These are phyloP conservation scores for Spathaspora hagerdaliae DNA, from an alignment of 805 yeast genomes.

Conservation along the genomic window DNA sequence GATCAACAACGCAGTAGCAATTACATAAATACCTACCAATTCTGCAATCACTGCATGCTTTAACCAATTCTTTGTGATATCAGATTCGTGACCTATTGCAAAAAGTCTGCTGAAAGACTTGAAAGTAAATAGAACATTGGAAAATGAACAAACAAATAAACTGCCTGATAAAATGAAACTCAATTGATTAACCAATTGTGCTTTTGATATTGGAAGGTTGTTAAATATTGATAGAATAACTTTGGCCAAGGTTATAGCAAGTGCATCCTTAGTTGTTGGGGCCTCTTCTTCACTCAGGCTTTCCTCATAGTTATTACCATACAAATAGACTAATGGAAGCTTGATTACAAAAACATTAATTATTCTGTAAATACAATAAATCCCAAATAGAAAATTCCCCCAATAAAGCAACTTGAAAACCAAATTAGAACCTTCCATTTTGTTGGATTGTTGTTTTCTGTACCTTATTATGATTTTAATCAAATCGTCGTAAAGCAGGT, in stretches of 20 bases:
- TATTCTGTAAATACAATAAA: constrained; percentile 49
- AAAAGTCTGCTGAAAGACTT: constrained; percentile 42
- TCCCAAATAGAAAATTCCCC: constrained; percentile 29
- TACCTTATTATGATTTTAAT: constrained; percentile 15
- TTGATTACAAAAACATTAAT: constrained; percentile 38
- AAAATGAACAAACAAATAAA: constrained; percentile 58
- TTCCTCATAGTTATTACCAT: constrained; percentile 3
- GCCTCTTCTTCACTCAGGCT: constrained; percentile 1
- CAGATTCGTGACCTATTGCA: constrained; percentile 18
- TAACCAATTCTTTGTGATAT: constrained; percentile 25
- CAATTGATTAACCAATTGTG: constrained; percentile 41
- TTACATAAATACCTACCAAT: constrained; percentile 46
- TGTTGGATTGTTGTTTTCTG: constrained; percentile 10
- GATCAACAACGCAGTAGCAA: constrained; percentile 49
- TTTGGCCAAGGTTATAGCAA: constrained; percentile 47
- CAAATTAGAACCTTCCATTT: neutral
- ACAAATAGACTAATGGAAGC: constrained; percentile 28
- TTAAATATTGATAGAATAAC: constrained; percentile 24
- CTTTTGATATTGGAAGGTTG: constrained; percentile 28
- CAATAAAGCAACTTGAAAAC: constrained; percentile 7
- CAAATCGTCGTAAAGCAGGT: constrained; percentile 28
- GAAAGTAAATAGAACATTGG: constrained; percentile 60
- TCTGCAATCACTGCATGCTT: constrained; percentile 39
- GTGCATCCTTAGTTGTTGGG: constrained; percentile 32
- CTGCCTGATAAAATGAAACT: constrained; percentile 54